These are phyloP conservation scores for Fusarium pseudocircinatum DNA, from an alignment of 2,329 filamentous ascomycete species.

Conservation along the genomic window DNA sequence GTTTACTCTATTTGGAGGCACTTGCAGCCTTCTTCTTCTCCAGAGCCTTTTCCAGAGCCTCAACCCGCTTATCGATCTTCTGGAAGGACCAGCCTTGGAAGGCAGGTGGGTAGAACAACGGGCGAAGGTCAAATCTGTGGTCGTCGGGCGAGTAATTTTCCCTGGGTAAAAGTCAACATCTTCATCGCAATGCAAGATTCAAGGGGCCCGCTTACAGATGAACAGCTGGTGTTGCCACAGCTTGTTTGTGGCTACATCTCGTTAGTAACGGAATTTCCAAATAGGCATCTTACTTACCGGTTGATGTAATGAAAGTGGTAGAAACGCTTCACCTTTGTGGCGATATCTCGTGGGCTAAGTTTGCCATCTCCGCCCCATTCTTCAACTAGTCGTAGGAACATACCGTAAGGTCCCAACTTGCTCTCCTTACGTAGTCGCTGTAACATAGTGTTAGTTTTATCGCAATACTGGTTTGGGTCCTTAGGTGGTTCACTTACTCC, in stretches of 20 bases:
- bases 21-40: slow-evolving; percentile 14
- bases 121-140: slow-evolving; percentile 40
- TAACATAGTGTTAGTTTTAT: background rate
- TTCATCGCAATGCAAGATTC: background rate
- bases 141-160: slow-evolving; percentile 42
- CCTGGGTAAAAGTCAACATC: background rate
- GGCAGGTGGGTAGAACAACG: slow-evolving; percentile 47
- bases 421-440: slow-evolving; percentile 51
- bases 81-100: slow-evolving; percentile 51
- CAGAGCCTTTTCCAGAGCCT: slow-evolving; percentile 44
- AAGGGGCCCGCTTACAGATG: background rate
- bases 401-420: slow-evolving; percentile 54
- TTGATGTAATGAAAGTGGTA: slow-evolving; percentile 46
- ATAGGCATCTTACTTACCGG: background rate
- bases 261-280: background rate
- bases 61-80: slow-evolving; percentile 51
- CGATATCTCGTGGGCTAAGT: slow-evolving; percentile 50
- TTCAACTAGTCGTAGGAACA: slow-evolving; percentile 52
- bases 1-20: background rate
- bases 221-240: slow-evolving; percentile 19
- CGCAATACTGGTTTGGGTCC: background rate
- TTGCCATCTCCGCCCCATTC: slow-evolving; percentile 50
- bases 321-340: slow-evolving; percentile 45
- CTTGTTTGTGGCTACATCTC: slow-evolving; percentile 13
- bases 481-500: slow-evolving; percentile 33